Percentiles rank a stretch among this genome's conserved stretches.
phyloP scores from a whole-genome alignment of 805 yeast genomes.

The Cephaloascus albidus region DNA sequence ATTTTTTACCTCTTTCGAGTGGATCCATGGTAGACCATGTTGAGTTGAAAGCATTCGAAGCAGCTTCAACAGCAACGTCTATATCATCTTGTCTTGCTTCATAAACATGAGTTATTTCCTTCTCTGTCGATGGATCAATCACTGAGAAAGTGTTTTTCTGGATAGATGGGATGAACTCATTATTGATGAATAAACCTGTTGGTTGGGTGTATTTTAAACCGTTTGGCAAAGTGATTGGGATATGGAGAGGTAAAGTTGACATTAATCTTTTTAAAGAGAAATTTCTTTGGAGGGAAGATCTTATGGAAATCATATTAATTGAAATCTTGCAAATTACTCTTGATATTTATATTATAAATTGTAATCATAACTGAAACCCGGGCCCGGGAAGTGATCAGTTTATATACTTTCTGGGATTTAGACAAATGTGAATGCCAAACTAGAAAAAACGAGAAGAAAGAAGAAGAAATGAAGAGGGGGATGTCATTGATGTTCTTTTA shows the following conservation, averaged over 20 bases:
- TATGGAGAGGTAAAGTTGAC: slow-evolving; percentile 23
- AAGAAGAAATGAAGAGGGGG: too few relatives aligned
- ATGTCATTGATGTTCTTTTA: too few relatives aligned
- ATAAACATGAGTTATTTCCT: slow-evolving; percentile 16
- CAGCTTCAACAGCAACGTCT: slow-evolving; percentile 19
- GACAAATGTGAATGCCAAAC: too few relatives aligned
- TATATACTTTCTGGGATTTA: too few relatives aligned
- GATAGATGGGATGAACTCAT: slow-evolving; percentile 28
- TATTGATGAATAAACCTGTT: slow-evolving; percentile 35
- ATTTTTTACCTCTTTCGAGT: slow-evolving; percentile 10
- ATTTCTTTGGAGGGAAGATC: too few relatives aligned
- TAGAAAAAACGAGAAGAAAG: too few relatives aligned
- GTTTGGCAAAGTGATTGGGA: slow-evolving; percentile 20
- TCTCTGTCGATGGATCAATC: slow-evolving; percentile 19
- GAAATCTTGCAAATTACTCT: too few relatives aligned
- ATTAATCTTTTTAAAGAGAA: too few relatives aligned
- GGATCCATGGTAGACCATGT: slow-evolving; percentile 17
- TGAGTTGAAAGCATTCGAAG: slow-evolving; percentile 15
- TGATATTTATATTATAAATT: too few relatives aligned
- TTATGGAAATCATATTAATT: too few relatives aligned
- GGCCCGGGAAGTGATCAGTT: too few relatives aligned
- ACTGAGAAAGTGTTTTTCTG: slow-evolving; percentile 19
- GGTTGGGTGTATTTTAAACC: slow-evolving; percentile 21
- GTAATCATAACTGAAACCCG: too few relatives aligned
- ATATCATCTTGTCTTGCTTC: slow-evolving; percentile 20